A percentile compares a stretch with the other conserved stretches of the same genome.
Evolutionary conservation across 768 basidiomycete genomes (phyloP).

Genomic region (Pholiota microspora): DNA sequence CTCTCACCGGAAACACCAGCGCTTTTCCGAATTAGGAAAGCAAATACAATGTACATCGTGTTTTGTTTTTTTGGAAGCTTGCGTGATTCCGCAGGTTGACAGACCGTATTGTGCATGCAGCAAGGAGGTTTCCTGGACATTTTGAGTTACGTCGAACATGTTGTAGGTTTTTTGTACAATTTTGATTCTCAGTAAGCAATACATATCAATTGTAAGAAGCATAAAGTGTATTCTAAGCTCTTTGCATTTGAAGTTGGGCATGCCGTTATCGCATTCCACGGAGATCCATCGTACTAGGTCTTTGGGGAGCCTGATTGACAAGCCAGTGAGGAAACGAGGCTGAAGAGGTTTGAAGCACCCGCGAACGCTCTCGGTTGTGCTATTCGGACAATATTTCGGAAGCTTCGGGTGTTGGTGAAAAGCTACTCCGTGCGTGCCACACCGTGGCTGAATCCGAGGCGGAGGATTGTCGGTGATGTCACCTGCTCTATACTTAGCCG

Average conservation of each 20-base stretch:
- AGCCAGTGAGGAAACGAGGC: too few relatives aligned
- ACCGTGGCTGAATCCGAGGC: neutral
- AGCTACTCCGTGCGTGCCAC: neutral
- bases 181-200: neutral
- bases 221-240: neutral
- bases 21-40: too few relatives aligned
- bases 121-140: neutral
- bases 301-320: neutral
- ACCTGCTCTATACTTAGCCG: neutral
- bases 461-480: constrained; percentile 5
- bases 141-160: neutral
- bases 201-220: too few relatives aligned
- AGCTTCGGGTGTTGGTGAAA: too few relatives aligned
- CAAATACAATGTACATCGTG: too few relatives aligned
- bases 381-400: neutral
- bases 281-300: neutral
- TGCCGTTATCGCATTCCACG: constrained; percentile 9
- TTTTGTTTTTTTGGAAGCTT: too few relatives aligned
- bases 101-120: too few relatives aligned
- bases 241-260: neutral
- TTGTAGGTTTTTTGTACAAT: neutral
- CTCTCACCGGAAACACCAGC: too few relatives aligned
- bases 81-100: too few relatives aligned
- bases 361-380: neutral
- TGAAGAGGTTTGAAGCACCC: neutral